Percentiles rank a stretch among this genome's conserved stretches.
phyloP scores from a whole-genome alignment of 2,329 filamentous ascomycete species.

The Chaetomium sp. region DNA sequence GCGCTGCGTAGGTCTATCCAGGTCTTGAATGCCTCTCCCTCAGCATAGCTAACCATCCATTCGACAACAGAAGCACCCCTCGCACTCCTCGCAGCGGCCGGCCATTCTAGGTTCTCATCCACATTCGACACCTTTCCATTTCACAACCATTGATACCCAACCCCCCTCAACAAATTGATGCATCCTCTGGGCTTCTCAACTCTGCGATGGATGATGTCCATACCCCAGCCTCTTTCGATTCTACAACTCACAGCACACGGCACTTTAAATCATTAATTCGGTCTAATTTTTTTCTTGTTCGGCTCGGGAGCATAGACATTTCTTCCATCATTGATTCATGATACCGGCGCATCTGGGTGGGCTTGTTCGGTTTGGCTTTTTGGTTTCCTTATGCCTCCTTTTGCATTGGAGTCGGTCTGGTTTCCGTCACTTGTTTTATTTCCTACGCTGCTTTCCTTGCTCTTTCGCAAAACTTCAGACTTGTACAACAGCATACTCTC shows the following conservation, averaged over 20 bases:
- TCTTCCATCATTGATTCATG: slow-evolving; percentile 14
- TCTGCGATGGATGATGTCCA: slow-evolving; percentile 20
- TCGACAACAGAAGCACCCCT: slow-evolving; percentile 30
- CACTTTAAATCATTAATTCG: slow-evolving; percentile 9
- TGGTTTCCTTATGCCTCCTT: background rate
- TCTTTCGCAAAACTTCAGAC: slow-evolving; percentile 7
- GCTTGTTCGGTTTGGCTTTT: slow-evolving; percentile 1
- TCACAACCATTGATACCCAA: slow-evolving; percentile 12
- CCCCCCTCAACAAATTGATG: slow-evolving; percentile 15
- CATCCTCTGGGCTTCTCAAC: slow-evolving; percentile 13
- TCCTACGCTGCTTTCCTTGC: slow-evolving; percentile 3
- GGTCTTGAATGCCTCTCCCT: background rate
- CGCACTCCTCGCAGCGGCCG: slow-evolving; percentile 45
- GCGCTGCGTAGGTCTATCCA: slow-evolving; percentile 43
- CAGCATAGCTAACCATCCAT: slow-evolving; percentile 10
- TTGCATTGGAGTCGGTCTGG: slow-evolving; percentile 11
- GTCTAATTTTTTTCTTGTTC: slow-evolving; percentile 7
- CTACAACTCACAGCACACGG: slow-evolving; percentile 2
- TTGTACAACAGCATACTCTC: slow-evolving; percentile 18
- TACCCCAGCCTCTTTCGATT: slow-evolving; percentile 10
- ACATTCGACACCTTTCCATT: slow-evolving; percentile 1
- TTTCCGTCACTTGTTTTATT: background rate
- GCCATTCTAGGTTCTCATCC: slow-evolving; percentile 27
- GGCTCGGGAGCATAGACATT: slow-evolving; percentile 15
- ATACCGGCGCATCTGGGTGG: slow-evolving; percentile 10